Percentiles rank a stretch among this genome's conserved stretches.
phyloP scores from a whole-genome alignment of 345 rosid species.

The Diplotaxis tenuifolia region DNA sequence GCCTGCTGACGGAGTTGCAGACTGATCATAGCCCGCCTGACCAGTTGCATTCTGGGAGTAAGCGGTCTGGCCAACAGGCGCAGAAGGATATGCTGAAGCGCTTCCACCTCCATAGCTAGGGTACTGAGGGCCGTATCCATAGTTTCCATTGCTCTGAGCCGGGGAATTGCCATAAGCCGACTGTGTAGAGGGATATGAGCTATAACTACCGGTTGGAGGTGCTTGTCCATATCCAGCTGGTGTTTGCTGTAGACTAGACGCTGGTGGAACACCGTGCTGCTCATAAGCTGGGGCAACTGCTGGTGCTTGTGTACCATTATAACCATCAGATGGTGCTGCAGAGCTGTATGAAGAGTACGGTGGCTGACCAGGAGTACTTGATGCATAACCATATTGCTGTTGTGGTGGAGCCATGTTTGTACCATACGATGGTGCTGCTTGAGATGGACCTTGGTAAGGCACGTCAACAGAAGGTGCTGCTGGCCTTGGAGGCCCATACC shows the following conservation, averaged over 20 bases:
- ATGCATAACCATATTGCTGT: constrained; percentile 68
- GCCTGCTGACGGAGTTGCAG: constrained; percentile 50
- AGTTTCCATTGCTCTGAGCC: constrained; percentile 48
- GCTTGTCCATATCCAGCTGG: constrained; percentile 52
- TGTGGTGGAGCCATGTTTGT: constrained; percentile 47
- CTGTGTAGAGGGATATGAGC: constrained; percentile 50
- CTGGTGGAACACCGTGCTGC: constrained; percentile 49
- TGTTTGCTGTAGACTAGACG: constrained; percentile 37
- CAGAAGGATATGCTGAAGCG: constrained; percentile 41
- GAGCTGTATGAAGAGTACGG: constrained; percentile 58
- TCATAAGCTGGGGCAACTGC: constrained; percentile 43
- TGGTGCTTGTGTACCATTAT: constrained; percentile 45
- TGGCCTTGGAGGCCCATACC: constrained; percentile 59
- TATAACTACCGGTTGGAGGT: constrained; percentile 51
- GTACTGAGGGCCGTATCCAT: constrained; percentile 66
- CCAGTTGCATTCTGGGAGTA: constrained; percentile 58
- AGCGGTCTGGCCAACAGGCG: constrained; percentile 46
- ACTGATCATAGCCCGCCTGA: constrained; percentile 73
- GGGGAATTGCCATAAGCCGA: constrained; percentile 63
- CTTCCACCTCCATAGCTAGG: constrained; percentile 51
- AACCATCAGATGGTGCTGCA: constrained; percentile 56
- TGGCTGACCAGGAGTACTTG: constrained; percentile 62
- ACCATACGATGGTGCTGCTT: constrained; percentile 57
- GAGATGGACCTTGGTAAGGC: constrained; percentile 51
- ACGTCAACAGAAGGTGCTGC: constrained; percentile 27